Base-by-base conservation (phyloP, 352 stramenopile genomes). In the Phytophthora kernoviae region DNA sequence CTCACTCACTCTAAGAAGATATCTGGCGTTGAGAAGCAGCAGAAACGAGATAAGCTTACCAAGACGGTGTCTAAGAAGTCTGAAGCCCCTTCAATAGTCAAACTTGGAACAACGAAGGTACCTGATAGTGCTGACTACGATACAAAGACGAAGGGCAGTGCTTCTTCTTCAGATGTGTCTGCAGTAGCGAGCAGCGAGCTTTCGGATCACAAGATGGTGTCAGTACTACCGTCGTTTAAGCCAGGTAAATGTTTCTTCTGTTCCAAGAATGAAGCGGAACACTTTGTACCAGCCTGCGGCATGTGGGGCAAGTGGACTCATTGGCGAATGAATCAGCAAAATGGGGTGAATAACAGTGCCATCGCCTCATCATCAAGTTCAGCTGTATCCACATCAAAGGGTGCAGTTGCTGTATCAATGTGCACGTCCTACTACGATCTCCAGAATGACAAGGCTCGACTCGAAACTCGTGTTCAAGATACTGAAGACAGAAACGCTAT, bases 221-320 rank as follows among this genome's bases (percentile, higher is more conserved):
- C 85, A 2, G 78, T 93, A 0, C 62, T 94, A 37, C 85, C 83
- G 18, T 94, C 83, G 18, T 92, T 92, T 55, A 91, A 85, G 37
- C 69, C 77, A 1, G 83, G 81, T 14, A 94, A 94, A 45, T 94
- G 85, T 45, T 94, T 94, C 51, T 94, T 94, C 54, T 94, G 85
- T 58, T 87, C 79, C 24, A 92, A 94, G 51, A 92, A 91, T 24
- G 83, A 88, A 7, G 81, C 84, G 1, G 81, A 91, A 46, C 85
- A 94, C 27, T 87, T 91, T 40, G 85, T 94, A 0, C 85, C 85
- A 15, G 78, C 81, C 12, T 93, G 85, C 20, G 81, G 81, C 2
- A 87, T 93, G 75, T 94, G 83, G 83, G 83, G 83, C 17, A 93
- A 93, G 50, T 94, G 83, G 83, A 89, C 85, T 2, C 80, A 94